These are phyloP conservation scores for Lactifluus volemus DNA, from an alignment of 768 basidiomycete species.

Conservation along the genomic window DNA sequence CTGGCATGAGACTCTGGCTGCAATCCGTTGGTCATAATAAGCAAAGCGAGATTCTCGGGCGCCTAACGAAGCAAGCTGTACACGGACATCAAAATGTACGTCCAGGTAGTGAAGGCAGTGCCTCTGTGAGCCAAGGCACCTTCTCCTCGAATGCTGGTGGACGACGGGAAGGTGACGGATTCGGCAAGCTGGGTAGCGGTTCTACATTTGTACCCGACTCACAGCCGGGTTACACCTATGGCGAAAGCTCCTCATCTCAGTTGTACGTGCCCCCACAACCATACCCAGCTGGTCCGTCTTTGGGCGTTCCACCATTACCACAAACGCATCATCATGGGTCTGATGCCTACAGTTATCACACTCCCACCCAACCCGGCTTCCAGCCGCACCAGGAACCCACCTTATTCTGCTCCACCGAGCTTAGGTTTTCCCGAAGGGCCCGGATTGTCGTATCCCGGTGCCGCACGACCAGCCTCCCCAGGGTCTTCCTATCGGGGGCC, in stretches of 20 bases:
- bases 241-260: constrained; percentile 2
- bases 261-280: background rate
- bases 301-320: background rate
- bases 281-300: constrained; percentile 4
- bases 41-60: constrained; percentile 41
- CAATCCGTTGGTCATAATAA: constrained; percentile 38
- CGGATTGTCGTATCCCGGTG: background rate
- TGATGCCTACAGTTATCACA: background rate
- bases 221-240: background rate
- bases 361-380: background rate
- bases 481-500: too few relatives aligned
- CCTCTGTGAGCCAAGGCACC: constrained; percentile 37
- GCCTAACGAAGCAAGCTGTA: constrained; percentile 57
- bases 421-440: background rate
- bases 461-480: background rate
- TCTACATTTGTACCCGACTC: background rate
- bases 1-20: constrained; percentile 56
- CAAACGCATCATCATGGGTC: background rate
- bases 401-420: background rate
- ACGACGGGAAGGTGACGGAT: constrained; percentile 1
- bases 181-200: background rate
- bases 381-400: background rate
- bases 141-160: constrained; percentile 32
- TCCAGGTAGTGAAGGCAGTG: constrained; percentile 42
- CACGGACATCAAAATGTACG: constrained; percentile 68